These are phyloP conservation scores for Thielaviopsis euricoi DNA, from an alignment of 2,329 filamentous ascomycete genomes.

Conservation along the genomic window DNA sequence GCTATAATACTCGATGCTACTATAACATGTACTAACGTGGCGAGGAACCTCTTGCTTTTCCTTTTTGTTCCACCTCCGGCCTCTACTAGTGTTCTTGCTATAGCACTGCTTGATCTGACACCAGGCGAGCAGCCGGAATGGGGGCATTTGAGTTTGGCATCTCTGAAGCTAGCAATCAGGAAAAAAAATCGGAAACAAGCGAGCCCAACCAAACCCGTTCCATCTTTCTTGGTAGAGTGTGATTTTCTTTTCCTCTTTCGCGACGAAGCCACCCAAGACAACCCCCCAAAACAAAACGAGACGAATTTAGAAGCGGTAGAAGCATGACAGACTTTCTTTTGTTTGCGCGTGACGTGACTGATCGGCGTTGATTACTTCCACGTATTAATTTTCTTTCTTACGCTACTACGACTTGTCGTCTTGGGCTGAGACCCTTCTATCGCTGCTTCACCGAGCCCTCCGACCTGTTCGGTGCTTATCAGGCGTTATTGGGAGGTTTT, in stretches of 20 bases:
- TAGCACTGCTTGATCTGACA: not conserved
- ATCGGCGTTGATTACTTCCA: not conserved
- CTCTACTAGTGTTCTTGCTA: not conserved
- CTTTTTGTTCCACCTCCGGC: too few relatives aligned
- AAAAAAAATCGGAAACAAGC: not conserved
- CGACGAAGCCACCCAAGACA: not conserved
- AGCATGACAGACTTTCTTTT: not conserved
- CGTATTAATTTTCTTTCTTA: not conserved
- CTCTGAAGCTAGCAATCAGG: not conserved
- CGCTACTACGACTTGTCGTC: not conserved
- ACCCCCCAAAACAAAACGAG: not conserved
- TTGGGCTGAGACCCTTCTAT: not conserved
- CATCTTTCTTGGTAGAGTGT: not conserved
- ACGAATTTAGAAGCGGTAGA: not conserved
- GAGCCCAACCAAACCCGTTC: not conserved
- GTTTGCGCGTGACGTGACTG: not conserved
- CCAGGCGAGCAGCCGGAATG: not conserved
- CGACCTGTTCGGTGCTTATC: too few relatives aligned
- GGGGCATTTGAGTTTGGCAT: not conserved
- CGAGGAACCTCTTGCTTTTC: not conserved
- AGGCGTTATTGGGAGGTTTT: too few relatives aligned
- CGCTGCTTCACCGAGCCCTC: not conserved
- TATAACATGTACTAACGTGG: not conserved
- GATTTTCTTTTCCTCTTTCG: not conserved
- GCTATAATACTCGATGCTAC: not conserved